These are phyloP conservation scores for Fraxinus nigra DNA, from an alignment of 305 asterid genomes.

Conservation along the genomic window DNA sequence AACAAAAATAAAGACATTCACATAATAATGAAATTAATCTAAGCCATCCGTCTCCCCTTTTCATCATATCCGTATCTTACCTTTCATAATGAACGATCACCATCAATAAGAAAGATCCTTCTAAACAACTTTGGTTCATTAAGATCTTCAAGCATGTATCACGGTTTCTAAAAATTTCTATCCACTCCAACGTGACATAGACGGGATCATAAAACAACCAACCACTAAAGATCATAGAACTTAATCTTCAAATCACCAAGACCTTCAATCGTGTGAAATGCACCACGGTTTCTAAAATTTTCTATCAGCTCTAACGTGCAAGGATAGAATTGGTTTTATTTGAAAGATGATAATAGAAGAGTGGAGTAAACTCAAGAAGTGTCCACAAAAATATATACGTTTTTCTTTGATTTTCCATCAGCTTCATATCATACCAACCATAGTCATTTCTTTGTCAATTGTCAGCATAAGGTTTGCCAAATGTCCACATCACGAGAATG, in stretches of 20 bases:
- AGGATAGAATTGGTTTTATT: background rate
- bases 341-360: background rate
- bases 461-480: slow-evolving; percentile 36
- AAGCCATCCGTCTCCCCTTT: too few species aligned
- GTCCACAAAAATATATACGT: background rate
- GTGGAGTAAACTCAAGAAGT: background rate
- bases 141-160: background rate
- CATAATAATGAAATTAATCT: too few species aligned
- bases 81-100: too few species aligned
- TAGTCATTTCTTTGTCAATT: slow-evolving; percentile 30
- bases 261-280: background rate
- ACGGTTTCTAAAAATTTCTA: background rate
- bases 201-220: background rate
- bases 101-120: too few species aligned
- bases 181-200: background rate
- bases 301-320: background rate
- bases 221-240: background rate
- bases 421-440: background rate
- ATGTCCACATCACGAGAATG: slow-evolving; percentile 47
- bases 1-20: too few species aligned
- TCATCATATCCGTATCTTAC: too few species aligned
- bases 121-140: too few species aligned
- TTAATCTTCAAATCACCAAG: background rate
- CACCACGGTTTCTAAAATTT: background rate
- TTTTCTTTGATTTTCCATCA: background rate